These are phyloP conservation scores for Kwoniella botswanensis DNA, from an alignment of 768 basidiomycete genomes.

Conservation along the genomic window DNA sequence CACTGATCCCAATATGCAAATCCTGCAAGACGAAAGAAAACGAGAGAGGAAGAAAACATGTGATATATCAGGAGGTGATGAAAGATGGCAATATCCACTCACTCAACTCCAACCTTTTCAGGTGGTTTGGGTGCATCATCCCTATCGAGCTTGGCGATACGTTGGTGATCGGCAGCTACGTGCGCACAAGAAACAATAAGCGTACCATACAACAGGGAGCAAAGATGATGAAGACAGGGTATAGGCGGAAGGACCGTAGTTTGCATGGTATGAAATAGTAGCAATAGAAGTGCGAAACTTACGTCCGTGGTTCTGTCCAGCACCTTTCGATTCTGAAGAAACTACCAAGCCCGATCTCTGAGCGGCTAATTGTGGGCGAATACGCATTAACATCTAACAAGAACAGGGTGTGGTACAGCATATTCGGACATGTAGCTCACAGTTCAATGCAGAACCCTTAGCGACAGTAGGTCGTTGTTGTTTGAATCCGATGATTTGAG, in stretches of 20 bases:
- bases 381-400: neutral
- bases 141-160: conserved; percentile 89
- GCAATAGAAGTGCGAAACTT: conserved; percentile 16
- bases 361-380: neutral
- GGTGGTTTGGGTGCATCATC: conserved; percentile 96
- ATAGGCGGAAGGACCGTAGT: neutral
- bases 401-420: too few species aligned
- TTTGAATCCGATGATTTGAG: conserved; percentile 30
- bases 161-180: conserved; percentile 87
- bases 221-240: neutral
- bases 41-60: neutral
- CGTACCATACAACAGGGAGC: neutral
- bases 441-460: conserved; percentile 29
- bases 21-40: neutral
- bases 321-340: conserved; percentile 39
- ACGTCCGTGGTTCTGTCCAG: conserved; percentile 53
- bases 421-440: conserved; percentile 6
- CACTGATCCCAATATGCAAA: neutral
- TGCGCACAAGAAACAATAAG: conserved; percentile 1
- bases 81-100: conserved; percentile 56
- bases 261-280: neutral
- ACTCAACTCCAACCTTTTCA: conserved; percentile 66
- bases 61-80: neutral
- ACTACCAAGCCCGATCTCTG: conserved; percentile 15
- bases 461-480: conserved; percentile 29